These are phyloP conservation scores for Tricladium varicosporioides DNA, from an alignment of 2,329 filamentous ascomycete species.

Conservation along the genomic window DNA sequence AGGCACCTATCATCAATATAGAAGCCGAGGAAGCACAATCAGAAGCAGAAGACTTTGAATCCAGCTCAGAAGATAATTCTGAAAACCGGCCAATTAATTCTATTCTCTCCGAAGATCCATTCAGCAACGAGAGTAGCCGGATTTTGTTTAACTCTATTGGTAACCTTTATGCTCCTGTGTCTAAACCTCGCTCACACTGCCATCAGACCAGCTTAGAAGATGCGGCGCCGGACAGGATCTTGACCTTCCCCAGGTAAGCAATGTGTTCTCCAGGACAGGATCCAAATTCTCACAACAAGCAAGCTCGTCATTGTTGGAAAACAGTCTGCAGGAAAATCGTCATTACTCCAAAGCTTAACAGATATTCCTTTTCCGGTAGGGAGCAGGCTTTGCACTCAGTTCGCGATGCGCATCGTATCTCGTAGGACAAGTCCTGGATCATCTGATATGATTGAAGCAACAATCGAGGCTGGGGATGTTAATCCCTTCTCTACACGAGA, in stretches of 20 bases:
- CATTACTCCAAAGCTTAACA: slow-evolving; percentile 37
- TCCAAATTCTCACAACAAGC: no score
- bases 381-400: slow-evolving; percentile 37
- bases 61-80: slow-evolving; percentile 5
- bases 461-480: slow-evolving; percentile 26
- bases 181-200: neutral
- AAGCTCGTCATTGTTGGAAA: slow-evolving; percentile 38
- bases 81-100: neutral
- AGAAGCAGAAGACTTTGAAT: slow-evolving; percentile 1
- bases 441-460: slow-evolving; percentile 32
- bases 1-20: neutral
- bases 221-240: slow-evolving; percentile 33
- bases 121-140: slow-evolving; percentile 36
- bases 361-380: slow-evolving; percentile 39
- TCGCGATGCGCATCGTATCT: slow-evolving; percentile 39
- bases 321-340: slow-evolving; percentile 40
- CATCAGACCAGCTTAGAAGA: slow-evolving; percentile 32
- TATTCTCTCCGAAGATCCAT: slow-evolving; percentile 28
- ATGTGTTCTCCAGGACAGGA: no score
- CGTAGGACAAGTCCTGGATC: slow-evolving; percentile 31
- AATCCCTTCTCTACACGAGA: slow-evolving; percentile 15
- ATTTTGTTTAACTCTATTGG: slow-evolving; percentile 38
- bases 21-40: neutral
- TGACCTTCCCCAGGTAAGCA: slow-evolving; percentile 37
- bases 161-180: neutral